These are phyloP conservation scores for Lentinula detonsa DNA, from an alignment of 768 basidiomycete species.

Conservation along the genomic window DNA sequence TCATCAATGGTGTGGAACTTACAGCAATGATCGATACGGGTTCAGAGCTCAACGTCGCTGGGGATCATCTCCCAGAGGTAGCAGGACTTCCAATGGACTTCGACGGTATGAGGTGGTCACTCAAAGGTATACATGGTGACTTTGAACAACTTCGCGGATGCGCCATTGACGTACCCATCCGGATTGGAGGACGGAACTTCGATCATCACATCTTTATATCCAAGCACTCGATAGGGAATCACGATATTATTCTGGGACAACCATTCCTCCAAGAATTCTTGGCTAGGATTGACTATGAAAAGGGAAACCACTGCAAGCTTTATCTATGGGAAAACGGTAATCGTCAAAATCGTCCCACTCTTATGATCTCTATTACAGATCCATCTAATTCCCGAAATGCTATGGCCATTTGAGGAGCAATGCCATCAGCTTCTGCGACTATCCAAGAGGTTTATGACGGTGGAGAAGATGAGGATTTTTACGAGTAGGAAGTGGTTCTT, in stretches of 20 bases:
- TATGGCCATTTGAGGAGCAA: neutral
- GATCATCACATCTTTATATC: slow-evolving; percentile 22
- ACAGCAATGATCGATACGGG: slow-evolving; percentile 6
- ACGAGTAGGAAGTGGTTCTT: too few species aligned
- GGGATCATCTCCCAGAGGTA: neutral
- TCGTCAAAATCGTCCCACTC: neutral
- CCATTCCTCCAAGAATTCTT: slow-evolving; percentile 12
- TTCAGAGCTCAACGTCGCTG: slow-evolving; percentile 3
- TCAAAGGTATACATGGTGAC: slow-evolving; percentile 18
- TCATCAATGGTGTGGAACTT: neutral
- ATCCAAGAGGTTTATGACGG: too few species aligned
- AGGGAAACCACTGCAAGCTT: neutral
- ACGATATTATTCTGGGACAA: slow-evolving; percentile 15
- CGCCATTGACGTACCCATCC: slow-evolving; percentile 10
- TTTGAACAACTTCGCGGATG: slow-evolving; percentile 12
- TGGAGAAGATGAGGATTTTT: neutral
- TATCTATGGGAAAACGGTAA: neutral
- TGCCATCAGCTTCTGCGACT: too few species aligned
- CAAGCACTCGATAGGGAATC: neutral
- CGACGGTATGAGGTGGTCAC: slow-evolving; percentile 19
- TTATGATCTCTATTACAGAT: neutral
- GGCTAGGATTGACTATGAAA: slow-evolving; percentile 5
- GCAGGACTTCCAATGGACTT: slow-evolving; percentile 47
- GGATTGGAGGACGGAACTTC: slow-evolving; percentile 14
- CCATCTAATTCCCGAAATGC: slow-evolving; percentile 3